phyloP scores from a whole-genome alignment of 2,329 filamentous ascomycete genomes.

The Xylariomycetidae sp. region DNA sequence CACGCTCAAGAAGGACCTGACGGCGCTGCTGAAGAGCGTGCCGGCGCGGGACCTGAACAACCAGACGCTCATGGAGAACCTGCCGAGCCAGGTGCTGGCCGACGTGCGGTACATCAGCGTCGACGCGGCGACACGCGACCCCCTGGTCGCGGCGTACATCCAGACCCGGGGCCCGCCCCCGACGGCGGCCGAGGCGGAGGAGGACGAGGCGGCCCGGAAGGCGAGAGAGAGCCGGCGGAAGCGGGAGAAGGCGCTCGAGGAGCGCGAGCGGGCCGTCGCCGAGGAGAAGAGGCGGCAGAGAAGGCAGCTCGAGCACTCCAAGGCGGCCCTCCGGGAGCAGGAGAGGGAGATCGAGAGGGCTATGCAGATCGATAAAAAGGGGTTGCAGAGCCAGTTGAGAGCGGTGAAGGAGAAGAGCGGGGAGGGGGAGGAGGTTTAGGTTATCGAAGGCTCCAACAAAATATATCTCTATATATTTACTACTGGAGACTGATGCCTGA shows the following conservation, averaged over 20 bases:
- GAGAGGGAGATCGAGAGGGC: constrained; percentile 65
- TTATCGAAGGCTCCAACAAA: not conserved
- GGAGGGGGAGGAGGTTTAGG: constrained; percentile 5
- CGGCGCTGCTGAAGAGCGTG: constrained; percentile 57
- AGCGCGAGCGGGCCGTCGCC: constrained; percentile 57
- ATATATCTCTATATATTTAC: not conserved
- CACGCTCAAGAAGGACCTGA: constrained; percentile 66
- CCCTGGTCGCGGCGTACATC: constrained; percentile 63
- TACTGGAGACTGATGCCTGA: not conserved
- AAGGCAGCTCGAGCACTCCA: constrained; percentile 55
- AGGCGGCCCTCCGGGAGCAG: constrained; percentile 58
- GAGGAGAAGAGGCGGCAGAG: constrained; percentile 59
- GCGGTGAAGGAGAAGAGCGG: constrained; percentile 19
- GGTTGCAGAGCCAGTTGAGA: constrained; percentile 56
- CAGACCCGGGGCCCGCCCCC: constrained; percentile 58
- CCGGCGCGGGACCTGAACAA: constrained; percentile 57
- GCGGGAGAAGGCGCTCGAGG: constrained; percentile 63
- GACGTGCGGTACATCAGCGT: constrained; percentile 70
- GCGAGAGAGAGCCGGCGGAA: constrained; percentile 46
- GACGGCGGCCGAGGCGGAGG: constrained; percentile 36
- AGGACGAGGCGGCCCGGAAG: constrained; percentile 47
- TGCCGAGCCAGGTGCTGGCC: constrained; percentile 59
- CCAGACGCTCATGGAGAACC: constrained; percentile 46
- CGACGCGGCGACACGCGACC: constrained; percentile 55
- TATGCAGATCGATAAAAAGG: constrained; percentile 64